Evolutionary conservation across 2,329 filamentous ascomycete genomes (phyloP).

Genomic region (Monosporascus sp.): DNA sequence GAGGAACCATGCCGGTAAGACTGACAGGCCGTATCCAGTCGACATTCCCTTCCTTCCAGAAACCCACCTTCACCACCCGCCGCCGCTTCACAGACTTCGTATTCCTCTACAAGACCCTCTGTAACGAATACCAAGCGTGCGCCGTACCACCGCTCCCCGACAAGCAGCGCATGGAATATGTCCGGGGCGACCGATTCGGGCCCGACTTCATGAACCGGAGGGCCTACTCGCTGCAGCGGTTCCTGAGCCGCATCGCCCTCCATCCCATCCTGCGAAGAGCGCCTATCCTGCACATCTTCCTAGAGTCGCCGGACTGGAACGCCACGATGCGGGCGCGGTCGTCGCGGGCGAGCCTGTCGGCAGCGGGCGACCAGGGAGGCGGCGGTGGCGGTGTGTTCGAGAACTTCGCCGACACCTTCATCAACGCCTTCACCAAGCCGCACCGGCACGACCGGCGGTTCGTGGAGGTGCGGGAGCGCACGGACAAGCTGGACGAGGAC

Average conservation of each 20-base stretch:
- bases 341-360: constrained; percentile 51
- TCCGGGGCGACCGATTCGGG: constrained; percentile 91
- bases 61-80: constrained; percentile 70
- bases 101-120: constrained; percentile 88
- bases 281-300: constrained; percentile 77
- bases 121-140: constrained; percentile 81
- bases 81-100: constrained; percentile 97
- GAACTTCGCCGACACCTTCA: constrained; percentile 89
- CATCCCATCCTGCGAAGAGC: constrained; percentile 86
- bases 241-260: constrained; percentile 77
- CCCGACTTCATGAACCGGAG: constrained; percentile 85
- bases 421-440: constrained; percentile 95
- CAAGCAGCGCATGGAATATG: constrained; percentile 99
- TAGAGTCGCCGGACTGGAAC: constrained; percentile 95
- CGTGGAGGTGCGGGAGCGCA: constrained; percentile 86
- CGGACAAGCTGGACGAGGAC: constrained; percentile 92
- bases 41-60: constrained; percentile 90
- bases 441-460: constrained; percentile 94
- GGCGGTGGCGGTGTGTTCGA: constrained; percentile 74
- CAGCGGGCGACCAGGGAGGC: constrained; percentile 32
- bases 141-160: constrained; percentile 93
- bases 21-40: constrained; percentile 50
- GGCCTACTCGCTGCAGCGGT: constrained; percentile 85
- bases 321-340: constrained; percentile 82
- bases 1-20: background rate